phyloP scores from a whole-genome alignment of 2,329 filamentous ascomycete genomes.

The Stagonosporopsis tanaceti region DNA sequence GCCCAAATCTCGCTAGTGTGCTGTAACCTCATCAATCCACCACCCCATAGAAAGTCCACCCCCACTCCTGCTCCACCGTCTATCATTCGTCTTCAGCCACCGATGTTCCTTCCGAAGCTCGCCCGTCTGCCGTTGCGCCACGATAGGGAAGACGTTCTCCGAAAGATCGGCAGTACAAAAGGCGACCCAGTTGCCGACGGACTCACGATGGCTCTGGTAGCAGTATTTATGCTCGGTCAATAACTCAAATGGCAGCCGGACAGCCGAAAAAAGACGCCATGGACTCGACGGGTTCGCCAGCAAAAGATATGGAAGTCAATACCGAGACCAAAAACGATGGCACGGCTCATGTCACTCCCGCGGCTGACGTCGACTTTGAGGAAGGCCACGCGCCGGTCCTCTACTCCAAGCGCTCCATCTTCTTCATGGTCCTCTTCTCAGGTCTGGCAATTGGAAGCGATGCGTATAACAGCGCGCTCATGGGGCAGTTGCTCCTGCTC shows the following conservation, averaged over 20 bases:
- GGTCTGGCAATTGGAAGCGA: slow-evolving; percentile 48
- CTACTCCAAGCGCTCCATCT: slow-evolving; percentile 42
- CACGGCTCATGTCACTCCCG: slow-evolving; percentile 4
- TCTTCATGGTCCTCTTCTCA: slow-evolving; percentile 47
- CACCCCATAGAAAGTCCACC: slow-evolving; percentile 16
- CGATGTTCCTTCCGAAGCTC: slow-evolving; percentile 3
- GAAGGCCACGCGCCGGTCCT: slow-evolving; percentile 26
- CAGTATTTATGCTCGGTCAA: background rate
- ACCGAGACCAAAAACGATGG: background rate
- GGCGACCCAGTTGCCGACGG: background rate
- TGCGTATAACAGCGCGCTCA: slow-evolving; percentile 48
- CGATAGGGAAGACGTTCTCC: slow-evolving; percentile 17
- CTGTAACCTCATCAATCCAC: slow-evolving; percentile 12
- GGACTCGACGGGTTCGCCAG: slow-evolving; percentile 1
- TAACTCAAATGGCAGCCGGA: background rate
- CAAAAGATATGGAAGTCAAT: slow-evolving; percentile 1
- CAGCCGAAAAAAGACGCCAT: background rate
- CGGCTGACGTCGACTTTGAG: slow-evolving; percentile 17
- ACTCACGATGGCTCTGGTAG: background rate
- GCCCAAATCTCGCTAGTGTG: background rate
- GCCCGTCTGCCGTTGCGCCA: slow-evolving; percentile 5
- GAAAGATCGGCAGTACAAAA: slow-evolving; percentile 16
- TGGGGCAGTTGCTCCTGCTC: slow-evolving; percentile 45
- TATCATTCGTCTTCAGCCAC: slow-evolving; percentile 5
- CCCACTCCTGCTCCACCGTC: slow-evolving; percentile 5